phyloP scores from a whole-genome alignment of 2,329 filamentous ascomycete species.

The Mycosphaerelloides madeirae region DNA sequence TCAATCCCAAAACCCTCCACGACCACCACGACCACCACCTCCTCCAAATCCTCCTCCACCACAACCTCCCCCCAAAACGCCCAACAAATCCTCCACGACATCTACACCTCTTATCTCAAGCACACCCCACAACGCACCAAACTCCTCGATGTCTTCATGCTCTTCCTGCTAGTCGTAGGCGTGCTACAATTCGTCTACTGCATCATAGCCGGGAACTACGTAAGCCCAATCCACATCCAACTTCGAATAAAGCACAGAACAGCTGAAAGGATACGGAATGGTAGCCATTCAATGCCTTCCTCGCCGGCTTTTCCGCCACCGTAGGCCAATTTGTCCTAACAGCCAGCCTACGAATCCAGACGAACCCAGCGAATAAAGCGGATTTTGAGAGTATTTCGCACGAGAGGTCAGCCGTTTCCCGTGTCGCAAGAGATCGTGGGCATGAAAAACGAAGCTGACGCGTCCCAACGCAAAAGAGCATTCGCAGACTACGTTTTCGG shows the following conservation, averaged over 20 bases:
- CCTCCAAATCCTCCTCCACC: constrained; percentile 21
- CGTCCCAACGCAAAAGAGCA: constrained; percentile 55
- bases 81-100: constrained; percentile 59
- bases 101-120: constrained; percentile 73
- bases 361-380: constrained; percentile 71
- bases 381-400: constrained; percentile 74
- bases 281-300: constrained; percentile 97
- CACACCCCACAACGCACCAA: constrained; percentile 86
- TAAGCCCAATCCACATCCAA: constrained; percentile 48
- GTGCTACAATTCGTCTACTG: constrained; percentile 94
- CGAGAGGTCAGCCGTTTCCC: constrained; percentile 58
- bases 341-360: constrained; percentile 85
- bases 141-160: constrained; percentile 87
- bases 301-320: constrained; percentile 88
- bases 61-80: constrained; percentile 32
- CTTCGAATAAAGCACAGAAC: not conserved
- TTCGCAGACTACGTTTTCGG: constrained; percentile 96
- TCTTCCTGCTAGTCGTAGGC: constrained; percentile 77
- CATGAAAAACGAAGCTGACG: not conserved
- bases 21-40: constrained; percentile 15
- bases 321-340: constrained; percentile 98
- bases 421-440: not conserved
- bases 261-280: not conserved
- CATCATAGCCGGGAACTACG: constrained; percentile 86
- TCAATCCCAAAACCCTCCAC: constrained; percentile 19